Base-by-base conservation (phyloP, 768 basidiomycete species). In the Naganishia vaughanmartiniae region DNA sequence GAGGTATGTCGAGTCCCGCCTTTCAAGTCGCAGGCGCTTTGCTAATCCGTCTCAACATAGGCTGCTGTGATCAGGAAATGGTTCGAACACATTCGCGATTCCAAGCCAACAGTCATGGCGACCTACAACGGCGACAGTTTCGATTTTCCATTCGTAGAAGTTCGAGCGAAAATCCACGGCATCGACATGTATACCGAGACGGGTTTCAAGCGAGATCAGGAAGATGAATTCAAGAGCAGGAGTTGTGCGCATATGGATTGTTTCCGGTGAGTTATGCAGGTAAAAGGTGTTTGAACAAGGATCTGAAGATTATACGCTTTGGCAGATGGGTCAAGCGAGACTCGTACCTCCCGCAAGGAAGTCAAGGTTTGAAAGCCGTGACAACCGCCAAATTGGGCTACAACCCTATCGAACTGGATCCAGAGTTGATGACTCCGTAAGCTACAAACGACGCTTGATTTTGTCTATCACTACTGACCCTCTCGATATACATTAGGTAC, bases 111-210 rank as follows among this genome's bases (percentile, higher is more conserved):
- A 0, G 93, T 99, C 45, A 93, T 98, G 80, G 94, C 93, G 7
- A 96, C 93, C 0, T 99, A 94, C 80, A 99, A 98, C 87, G 96
- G 96, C 26, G 95, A 99, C 82, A 93, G 92, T 76, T 99, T 99
- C 85, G 96, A 98, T 85, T 98, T 98, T 76, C 95, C 96, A 0
- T 98, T 98, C 82, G 87, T 99, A 10, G 89, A 87, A 73, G 91
- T 92, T 4, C 85, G 95, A 19, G 85, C 93, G 0, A 89, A 89
- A 74, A 85, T 85, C 2, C 93, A 95, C 74, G 94, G 93, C 0
- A 92, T 99, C 75, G 93, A 95, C 81, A 95, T 98, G 93, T 94
- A 90, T 79, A 83, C 89, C 31, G 94, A 98, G 83, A 97, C 87
- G 0, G 96, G 96, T 0, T 98, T 99, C 77, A 85, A 87, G 10